These are phyloP conservation scores for Narthecium ossifragum DNA, from an alignment of 106 monocot species.

Conservation along the genomic window DNA sequence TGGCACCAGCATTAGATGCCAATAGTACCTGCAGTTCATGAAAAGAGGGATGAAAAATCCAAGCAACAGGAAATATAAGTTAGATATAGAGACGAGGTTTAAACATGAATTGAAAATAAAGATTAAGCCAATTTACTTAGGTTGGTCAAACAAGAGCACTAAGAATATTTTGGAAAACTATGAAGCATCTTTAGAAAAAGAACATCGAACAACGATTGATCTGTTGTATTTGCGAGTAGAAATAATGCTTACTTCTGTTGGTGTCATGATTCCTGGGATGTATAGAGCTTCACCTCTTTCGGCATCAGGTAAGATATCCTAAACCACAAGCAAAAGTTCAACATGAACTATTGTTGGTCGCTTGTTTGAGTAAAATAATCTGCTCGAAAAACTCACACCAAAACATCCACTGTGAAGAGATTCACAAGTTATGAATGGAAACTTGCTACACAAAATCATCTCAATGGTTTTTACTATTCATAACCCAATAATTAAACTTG, in stretches of 20 bases:
- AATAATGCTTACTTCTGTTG: slow-evolving; percentile 65
- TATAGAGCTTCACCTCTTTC: slow-evolving; percentile 57
- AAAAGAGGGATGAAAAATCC: neutral
- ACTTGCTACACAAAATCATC: neutral
- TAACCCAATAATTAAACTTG: neutral
- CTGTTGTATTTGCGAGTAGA: neutral
- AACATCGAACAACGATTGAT: neutral
- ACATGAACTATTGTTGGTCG: neutral
- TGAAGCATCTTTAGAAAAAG: neutral
- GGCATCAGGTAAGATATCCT: slow-evolving; percentile 59
- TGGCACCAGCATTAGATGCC: slow-evolving; percentile 68
- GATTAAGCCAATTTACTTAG: neutral
- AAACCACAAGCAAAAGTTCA: slow-evolving; percentile 1
- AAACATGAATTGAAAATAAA: neutral
- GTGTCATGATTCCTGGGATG: slow-evolving; percentile 91
- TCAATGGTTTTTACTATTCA: neutral
- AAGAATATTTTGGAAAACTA: neutral
- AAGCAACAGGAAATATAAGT: neutral
- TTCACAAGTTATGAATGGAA: neutral
- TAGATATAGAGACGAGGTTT: neutral
- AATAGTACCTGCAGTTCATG: slow-evolving; percentile 38
- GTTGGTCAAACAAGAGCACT: neutral
- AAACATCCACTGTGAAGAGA: neutral
- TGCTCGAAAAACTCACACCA: neutral
- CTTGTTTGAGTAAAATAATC: neutral